These are phyloP conservation scores for Phanerodontia chrysosporium DNA, from an alignment of 768 basidiomycete genomes.

Conservation along the genomic window DNA sequence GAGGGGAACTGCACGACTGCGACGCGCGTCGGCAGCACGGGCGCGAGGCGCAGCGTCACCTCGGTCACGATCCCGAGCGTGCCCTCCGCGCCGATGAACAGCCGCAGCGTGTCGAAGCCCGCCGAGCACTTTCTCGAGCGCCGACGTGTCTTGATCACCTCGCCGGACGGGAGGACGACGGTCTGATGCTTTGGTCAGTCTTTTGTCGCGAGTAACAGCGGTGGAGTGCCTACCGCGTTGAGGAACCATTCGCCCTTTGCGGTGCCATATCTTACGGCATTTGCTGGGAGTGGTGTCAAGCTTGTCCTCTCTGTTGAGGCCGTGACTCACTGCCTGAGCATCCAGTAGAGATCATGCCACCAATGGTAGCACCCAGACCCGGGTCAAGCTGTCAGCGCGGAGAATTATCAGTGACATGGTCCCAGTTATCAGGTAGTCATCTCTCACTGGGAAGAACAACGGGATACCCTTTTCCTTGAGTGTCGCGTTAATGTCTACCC, in stretches of 20 bases:
- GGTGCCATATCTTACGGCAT: conserved; percentile 84
- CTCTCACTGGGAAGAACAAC: conserved; percentile 70
- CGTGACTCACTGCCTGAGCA: conserved; percentile 80
- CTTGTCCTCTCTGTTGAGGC: too few species aligned
- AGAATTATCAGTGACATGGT: not conserved
- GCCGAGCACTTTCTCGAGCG: conserved; percentile 81
- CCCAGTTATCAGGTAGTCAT: not conserved
- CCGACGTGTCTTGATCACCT: conserved; percentile 85
- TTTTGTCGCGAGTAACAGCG: not conserved
- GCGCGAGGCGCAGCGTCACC: conserved; percentile 79
- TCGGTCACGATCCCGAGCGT: conserved; percentile 90
- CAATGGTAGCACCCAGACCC: conserved; percentile 75
- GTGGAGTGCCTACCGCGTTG: conserved; percentile 53
- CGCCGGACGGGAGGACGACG: conserved; percentile 82
- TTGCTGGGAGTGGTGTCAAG: conserved; percentile 37
- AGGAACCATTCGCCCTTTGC: conserved; percentile 90
- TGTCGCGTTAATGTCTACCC: conserved; percentile 69
- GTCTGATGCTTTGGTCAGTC: conserved; percentile 44
- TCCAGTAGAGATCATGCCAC: conserved; percentile 84
- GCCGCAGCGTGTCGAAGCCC: conserved; percentile 80
- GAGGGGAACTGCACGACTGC: conserved; percentile 80
- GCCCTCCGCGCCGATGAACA: conserved; percentile 82
- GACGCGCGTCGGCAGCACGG: conserved; percentile 76
- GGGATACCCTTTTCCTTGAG: conserved; percentile 61
- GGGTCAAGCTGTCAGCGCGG: conserved; percentile 64